These are phyloP conservation scores for Salix purpurea DNA, from an alignment of 345 rosid species.

Conservation along the genomic window DNA sequence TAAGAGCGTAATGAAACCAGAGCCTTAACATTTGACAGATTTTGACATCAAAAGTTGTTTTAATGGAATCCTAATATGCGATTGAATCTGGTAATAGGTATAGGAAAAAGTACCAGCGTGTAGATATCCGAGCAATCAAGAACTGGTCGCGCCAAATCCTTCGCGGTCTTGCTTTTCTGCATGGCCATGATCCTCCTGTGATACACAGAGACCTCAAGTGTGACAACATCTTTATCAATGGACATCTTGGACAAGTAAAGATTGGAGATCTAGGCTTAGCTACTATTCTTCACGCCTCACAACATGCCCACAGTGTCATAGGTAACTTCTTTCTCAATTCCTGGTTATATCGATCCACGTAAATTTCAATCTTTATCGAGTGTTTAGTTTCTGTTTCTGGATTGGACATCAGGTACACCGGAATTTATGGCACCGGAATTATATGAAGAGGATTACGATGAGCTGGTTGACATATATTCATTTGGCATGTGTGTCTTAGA, in stretches of 20 bases:
- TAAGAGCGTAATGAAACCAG: constrained; percentile 22
- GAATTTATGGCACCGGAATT: constrained; percentile 36
- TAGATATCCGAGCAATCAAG: constrained; percentile 71
- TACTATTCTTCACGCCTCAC: constrained; percentile 67
- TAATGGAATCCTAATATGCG: background rate
- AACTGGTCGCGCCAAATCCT: constrained; percentile 90
- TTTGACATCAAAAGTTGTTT: background rate
- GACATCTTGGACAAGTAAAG: constrained; percentile 90
- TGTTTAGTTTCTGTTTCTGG: background rate
- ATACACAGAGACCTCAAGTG: constrained; percentile 95
- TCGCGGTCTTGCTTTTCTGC: constrained; percentile 64
- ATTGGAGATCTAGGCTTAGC: constrained; percentile 95
- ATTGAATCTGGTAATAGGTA: constrained; percentile 44
- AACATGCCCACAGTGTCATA: constrained; percentile 84
- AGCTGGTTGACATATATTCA: constrained; percentile 28
- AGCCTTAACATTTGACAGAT: background rate
- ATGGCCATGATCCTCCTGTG: constrained; percentile 83
- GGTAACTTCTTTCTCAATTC: constrained; percentile 29
- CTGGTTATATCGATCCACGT: background rate
- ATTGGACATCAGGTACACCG: constrained; percentile 14
- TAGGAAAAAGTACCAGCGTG: constrained; percentile 52
- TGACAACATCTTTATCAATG: constrained; percentile 88
- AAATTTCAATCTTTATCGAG: background rate
- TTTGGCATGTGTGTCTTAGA: constrained; percentile 34
- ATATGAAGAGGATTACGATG: constrained; percentile 32